Evolutionary conservation across 164 flowering plant species (phyloP), one percentile per base, ranked within the genome.

Genomic region (Stephania yunnanensis): DNA sequence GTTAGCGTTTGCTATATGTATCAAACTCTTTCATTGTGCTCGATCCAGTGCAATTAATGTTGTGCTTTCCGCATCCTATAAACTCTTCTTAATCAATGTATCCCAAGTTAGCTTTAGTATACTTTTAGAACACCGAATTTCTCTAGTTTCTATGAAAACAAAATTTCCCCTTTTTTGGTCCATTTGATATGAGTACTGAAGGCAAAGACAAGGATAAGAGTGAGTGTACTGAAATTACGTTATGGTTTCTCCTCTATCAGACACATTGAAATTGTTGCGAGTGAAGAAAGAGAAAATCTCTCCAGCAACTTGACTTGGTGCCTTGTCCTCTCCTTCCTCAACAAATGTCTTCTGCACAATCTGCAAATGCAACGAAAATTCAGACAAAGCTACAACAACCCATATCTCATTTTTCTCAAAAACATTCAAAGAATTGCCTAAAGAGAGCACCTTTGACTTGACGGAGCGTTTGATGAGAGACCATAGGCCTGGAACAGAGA

Each of bases 401-500:
- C n/a, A 55, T 46, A 50, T 15, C 64, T 12, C 64, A 58, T 58
- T 58, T 58, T 12, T n/a, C 19, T 58, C 7, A 58, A 17, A 58
- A 58, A 10, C 19, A 19, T 15, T 15, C n/a, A 58, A 58, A 58
- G 20, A 58, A 58, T 58, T 58, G 64, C 20, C 64, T n/a, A 4
- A 29, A 11, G 25, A 20, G 31, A 11, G 25, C 44, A 95, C 99
- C 97, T 95, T 93, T 79, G 98, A 95, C 80, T 95, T 95, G 20
- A 93, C 98, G 66, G 99, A 95, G 79, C 99, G 99, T 69, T 95
- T 95, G 85, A 95, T 95, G 81, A 95, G 99, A 29, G 99, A 93
- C 99, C 97, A 93, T 7, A 95, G 88, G 20, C 99, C 99, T 1
- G 98, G 99, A 78, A 93, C 99, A 44, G 99, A 95, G 78, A 95